These are phyloP conservation scores for Backusella circina DNA, from an alignment of 192 early-diverging fungal genomes.

Conservation along the genomic window DNA sequence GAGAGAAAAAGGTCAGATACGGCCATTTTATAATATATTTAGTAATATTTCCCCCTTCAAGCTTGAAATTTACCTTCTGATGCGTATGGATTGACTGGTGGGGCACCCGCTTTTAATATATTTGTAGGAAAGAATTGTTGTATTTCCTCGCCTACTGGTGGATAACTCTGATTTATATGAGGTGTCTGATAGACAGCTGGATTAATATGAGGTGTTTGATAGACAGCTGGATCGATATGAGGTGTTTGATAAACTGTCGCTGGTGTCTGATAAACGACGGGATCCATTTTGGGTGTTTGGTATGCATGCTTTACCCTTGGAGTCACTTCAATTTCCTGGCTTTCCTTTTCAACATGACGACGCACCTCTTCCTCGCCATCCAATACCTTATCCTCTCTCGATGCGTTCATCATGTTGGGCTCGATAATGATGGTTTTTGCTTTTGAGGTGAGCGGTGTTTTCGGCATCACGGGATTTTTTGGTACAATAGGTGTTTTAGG, in stretches of 20 bases:
- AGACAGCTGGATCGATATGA: background rate
- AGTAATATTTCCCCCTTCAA: background rate
- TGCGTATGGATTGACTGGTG: background rate
- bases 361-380: background rate
- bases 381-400: background rate
- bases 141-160: background rate
- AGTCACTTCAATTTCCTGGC: background rate
- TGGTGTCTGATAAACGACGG: background rate
- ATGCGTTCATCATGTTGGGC: background rate
- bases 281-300: background rate
- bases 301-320: background rate
- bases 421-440: background rate
- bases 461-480: background rate
- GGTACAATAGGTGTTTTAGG: background rate
- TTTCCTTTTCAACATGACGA: background rate
- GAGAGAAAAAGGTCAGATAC: background rate
- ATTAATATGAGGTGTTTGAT: background rate
- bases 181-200: background rate
- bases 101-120: slow-evolving; percentile 8
- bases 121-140: background rate
- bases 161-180: background rate
- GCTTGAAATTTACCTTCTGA: background rate
- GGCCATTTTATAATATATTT: background rate
- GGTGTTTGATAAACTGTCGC: background rate
- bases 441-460: background rate